These are phyloP conservation scores for Paramecium sonneborni DNA, from an alignment of 73 alveolate genomes.

Conservation along the genomic window DNA sequence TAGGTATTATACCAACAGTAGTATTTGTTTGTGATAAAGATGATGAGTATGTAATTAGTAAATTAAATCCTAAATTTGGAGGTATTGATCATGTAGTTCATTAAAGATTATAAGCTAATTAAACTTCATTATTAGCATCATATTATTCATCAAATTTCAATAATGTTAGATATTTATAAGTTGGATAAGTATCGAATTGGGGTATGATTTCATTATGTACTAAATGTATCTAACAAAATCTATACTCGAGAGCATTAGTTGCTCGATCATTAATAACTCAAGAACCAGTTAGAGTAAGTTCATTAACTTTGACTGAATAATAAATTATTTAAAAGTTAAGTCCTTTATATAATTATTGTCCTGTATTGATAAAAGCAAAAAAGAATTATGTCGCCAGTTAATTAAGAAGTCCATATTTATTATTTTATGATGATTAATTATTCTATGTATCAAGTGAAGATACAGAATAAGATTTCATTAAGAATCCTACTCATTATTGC, in stretches of 20 bases:
- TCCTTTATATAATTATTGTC: constrained; percentile 55
- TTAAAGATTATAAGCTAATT: constrained; percentile 2
- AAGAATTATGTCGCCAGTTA: constrained; percentile 29
- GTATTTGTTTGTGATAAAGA: constrained; percentile 24
- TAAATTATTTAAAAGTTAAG: constrained; percentile 50
- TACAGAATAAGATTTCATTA: constrained; percentile 54
- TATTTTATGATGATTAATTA: constrained; percentile 51
- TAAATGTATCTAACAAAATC: background rate
- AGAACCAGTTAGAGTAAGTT: constrained; percentile 63
- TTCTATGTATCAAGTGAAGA: constrained; percentile 37
- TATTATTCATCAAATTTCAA: constrained; percentile 48
- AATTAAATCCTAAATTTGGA: constrained; percentile 48
- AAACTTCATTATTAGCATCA: background rate
- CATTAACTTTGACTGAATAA: constrained; percentile 24
- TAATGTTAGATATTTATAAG: constrained; percentile 55
- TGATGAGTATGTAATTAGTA: background rate
- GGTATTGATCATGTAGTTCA: constrained; percentile 49
- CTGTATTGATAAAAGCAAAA: constrained; percentile 55
- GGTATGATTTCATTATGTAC: constrained; percentile 48
- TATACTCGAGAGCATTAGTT: constrained; percentile 28
- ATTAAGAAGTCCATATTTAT: constrained; percentile 50
- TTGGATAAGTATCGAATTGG: constrained; percentile 55
- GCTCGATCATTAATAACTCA: constrained; percentile 52
- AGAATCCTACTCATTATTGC: constrained; percentile 49
- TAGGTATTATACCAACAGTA: constrained; percentile 71